Conservation (phyloP, 2,329 filamentous ascomycete species). For the Xylaria multiplex region DNA sequence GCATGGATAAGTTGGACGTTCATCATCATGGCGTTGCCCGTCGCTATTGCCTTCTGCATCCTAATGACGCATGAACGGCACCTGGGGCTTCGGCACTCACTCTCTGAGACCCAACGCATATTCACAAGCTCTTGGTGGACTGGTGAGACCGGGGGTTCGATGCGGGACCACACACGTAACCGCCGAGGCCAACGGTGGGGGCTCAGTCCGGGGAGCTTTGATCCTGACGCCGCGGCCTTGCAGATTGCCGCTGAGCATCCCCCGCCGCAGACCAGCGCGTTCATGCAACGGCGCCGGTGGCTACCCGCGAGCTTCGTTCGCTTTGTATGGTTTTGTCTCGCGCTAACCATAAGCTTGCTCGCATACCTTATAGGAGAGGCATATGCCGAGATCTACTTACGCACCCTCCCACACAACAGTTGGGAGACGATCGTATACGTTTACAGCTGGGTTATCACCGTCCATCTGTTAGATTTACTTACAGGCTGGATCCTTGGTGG, state of each 20-base stretch:
- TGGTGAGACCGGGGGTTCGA: slow-evolving; percentile 62
- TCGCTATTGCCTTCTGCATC: slow-evolving; percentile 72
- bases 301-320: slow-evolving; percentile 73
- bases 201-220: slow-evolving; percentile 51
- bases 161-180: slow-evolving; percentile 52
- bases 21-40: slow-evolving; percentile 74
- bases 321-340: slow-evolving; percentile 75
- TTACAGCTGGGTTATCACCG: slow-evolving; percentile 75
- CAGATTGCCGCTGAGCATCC: slow-evolving; percentile 41
- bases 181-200: slow-evolving; percentile 52
- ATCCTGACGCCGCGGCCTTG: slow-evolving; percentile 50
- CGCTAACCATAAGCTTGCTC: slow-evolving; percentile 69
- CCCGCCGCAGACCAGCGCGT: slow-evolving; percentile 43
- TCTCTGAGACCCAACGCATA: slow-evolving; percentile 74
- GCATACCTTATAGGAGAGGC: slow-evolving; percentile 75
- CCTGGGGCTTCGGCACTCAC: slow-evolving; percentile 66
- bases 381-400: slow-evolving; percentile 74
- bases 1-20: slow-evolving; percentile 77
- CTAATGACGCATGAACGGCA: slow-evolving; percentile 72
- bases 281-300: slow-evolving; percentile 63
- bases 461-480: slow-evolving; percentile 71
- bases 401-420: slow-evolving; percentile 72
- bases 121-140: slow-evolving; percentile 75
- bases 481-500: slow-evolving; percentile 75
- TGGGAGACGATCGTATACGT: slow-evolving; percentile 75